Conservation (phyloP, 129 eudicot genomes). For the Flaveria bidentis region DNA sequence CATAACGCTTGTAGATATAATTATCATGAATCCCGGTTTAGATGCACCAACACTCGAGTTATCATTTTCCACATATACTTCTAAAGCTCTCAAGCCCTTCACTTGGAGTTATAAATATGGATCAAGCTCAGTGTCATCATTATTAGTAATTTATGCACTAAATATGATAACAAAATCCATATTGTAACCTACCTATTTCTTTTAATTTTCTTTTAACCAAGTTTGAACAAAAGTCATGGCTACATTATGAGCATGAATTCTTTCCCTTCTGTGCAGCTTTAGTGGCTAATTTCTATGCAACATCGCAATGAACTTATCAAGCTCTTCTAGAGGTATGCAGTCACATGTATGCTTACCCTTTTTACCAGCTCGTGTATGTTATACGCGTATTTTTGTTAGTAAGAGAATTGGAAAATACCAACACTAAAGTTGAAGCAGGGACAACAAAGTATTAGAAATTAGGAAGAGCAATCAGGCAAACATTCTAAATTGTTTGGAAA, state of each 20-base stretch:
- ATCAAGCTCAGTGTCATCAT: not conserved
- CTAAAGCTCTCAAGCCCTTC: conserved; percentile 81
- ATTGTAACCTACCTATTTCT: not conserved
- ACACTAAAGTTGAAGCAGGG: too few relatives aligned
- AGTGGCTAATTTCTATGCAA: conserved; percentile 55
- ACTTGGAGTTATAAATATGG: conserved; percentile 40
- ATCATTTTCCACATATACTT: conserved; percentile 52
- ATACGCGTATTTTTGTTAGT: not conserved
- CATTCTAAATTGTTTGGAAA: too few relatives aligned
- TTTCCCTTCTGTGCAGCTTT: conserved; percentile 57
- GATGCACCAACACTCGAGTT: conserved; percentile 72
- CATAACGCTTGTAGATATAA: conserved; percentile 77
- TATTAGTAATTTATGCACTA: not conserved
- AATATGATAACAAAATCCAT: not conserved
- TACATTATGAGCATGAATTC: conserved; percentile 76
- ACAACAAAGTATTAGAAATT: too few relatives aligned
- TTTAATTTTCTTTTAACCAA: conserved; percentile 86
- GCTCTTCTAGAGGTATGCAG: conserved; percentile 82
- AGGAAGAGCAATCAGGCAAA: too few relatives aligned
- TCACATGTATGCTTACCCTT: conserved; percentile 90
- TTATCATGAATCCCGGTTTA: conserved; percentile 71
- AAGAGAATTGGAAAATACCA: not conserved
- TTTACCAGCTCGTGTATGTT: conserved; percentile 40
- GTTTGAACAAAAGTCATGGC: conserved; percentile 76
- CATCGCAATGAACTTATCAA: conserved; percentile 62